Conservation (phyloP, 2,329 filamentous ascomycete species). For the Penicillium sp. region DNA sequence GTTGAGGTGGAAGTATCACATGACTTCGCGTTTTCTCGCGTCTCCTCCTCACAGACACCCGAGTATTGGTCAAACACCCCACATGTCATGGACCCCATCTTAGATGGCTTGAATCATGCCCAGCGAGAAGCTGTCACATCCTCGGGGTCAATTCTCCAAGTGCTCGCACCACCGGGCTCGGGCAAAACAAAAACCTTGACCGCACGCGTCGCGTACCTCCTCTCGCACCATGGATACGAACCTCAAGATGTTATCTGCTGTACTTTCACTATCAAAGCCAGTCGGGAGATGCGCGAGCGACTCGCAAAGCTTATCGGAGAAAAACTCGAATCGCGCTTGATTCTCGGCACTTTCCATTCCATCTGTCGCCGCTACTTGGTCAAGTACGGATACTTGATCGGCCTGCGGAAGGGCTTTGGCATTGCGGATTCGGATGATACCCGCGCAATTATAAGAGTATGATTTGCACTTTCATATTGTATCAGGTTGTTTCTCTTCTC, state of each 20-base stretch:
- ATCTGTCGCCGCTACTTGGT: slow-evolving; percentile 82
- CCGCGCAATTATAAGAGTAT: slow-evolving; percentile 67
- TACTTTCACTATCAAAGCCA: slow-evolving; percentile 95
- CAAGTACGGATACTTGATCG: slow-evolving; percentile 80
- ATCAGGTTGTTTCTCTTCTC: neutral
- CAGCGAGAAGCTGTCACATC: slow-evolving; percentile 65
- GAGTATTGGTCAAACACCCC: slow-evolving; percentile 4
- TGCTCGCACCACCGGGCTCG: slow-evolving; percentile 63
- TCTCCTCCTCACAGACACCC: slow-evolving; percentile 10
- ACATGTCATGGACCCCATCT: slow-evolving; percentile 52
- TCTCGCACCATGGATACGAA: slow-evolving; percentile 67
- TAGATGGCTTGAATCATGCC: slow-evolving; percentile 62
- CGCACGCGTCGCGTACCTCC: slow-evolving; percentile 84
- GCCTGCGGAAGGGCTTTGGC: slow-evolving; percentile 76
- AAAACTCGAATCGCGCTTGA: slow-evolving; percentile 69
- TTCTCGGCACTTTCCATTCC: slow-evolving; percentile 93
- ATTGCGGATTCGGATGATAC: slow-evolving; percentile 86
- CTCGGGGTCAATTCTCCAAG: slow-evolving; percentile 57
- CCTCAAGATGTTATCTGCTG: slow-evolving; percentile 91
- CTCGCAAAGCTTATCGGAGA: slow-evolving; percentile 79
- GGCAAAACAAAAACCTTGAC: slow-evolving; percentile 97
- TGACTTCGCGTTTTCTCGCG: slow-evolving; percentile 29
- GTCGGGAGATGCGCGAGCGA: slow-evolving; percentile 86
- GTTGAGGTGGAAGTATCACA: slow-evolving; percentile 21
- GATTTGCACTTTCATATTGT: neutral